Percentiles rank a stretch among this genome's conserved stretches.
phyloP scores from a whole-genome alignment of 495 filamentous ascomycete genomes.

The Penicillium cataractarum region DNA sequence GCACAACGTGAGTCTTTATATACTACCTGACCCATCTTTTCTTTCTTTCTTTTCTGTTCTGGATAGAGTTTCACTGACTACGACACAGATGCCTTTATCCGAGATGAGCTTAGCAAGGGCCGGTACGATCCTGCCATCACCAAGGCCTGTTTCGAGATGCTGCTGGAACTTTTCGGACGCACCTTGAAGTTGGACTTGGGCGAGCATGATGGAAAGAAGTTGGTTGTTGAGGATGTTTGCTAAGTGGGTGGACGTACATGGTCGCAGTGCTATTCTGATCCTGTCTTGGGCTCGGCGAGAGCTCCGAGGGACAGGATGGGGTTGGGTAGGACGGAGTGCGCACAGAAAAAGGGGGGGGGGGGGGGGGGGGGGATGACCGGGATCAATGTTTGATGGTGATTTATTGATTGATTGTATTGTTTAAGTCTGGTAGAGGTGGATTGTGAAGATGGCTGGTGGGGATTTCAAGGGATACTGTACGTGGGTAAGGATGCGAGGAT shows the following conservation, averaged over 20 bases:
- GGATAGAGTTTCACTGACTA: not conserved
- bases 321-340: not conserved
- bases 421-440: not conserved
- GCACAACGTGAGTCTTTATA: slow-evolving; percentile 69
- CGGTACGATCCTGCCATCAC: slow-evolving; percentile 87
- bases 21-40: not conserved
- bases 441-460: slow-evolving; percentile 4
- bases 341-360: not conserved
- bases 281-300: not conserved
- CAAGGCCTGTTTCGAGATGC: slow-evolving; percentile 89
- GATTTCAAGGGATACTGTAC: not conserved
- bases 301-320: not conserved
- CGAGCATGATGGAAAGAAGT: slow-evolving; percentile 47
- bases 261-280: too few species aligned
- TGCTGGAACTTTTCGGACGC: slow-evolving; percentile 83
- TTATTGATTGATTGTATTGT: not conserved
- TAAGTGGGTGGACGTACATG: slow-evolving; percentile 26
- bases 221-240: slow-evolving; percentile 63
- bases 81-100: slow-evolving; percentile 77
- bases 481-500: not conserved
- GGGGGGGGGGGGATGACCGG: not conserved
- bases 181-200: slow-evolving; percentile 80
- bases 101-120: slow-evolving; percentile 93
- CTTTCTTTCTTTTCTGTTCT: not conserved
- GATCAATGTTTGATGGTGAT: not conserved